Evolutionary conservation across 345 rosid species (phyloP), one percentile per base, ranked within the genome.

Genomic region (Rhodomyrtus tomentosa): DNA sequence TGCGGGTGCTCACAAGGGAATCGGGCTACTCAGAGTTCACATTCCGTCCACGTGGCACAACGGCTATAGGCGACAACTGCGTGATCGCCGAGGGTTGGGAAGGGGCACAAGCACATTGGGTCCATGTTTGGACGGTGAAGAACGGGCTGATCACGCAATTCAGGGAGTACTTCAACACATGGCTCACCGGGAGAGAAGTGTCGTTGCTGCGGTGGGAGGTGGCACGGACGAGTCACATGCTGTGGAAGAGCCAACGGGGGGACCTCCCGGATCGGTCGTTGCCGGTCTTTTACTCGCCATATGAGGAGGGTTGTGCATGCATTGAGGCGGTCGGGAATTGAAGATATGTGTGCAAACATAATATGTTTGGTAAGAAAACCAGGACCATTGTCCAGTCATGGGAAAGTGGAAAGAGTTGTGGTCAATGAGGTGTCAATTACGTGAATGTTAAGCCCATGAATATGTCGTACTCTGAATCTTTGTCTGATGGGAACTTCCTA

Each of bases 271-370:
- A 81, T 50, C 91, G 91, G 32, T 94, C 94, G 5, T 86, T 94
- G 86, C 99, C 97, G 49, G 89, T 93, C 87, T 96, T 83, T 79
- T 96, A 56, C 92, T 96, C 22, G 94, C 96, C 84, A 91, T 95
- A 74, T 92, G 88, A 85, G 40, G 73, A 29, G 38, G 38, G 73
- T 7, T 14, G 5, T 59, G 73, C 73, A 29, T 59, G 4, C 49
- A 81, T 52, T 81, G n/a, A 20, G 38, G 59, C 27, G 38, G 73
- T 59, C 3, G 73, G 40, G 5, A 59, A 59, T 29, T n/a, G 40
- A 12, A 15, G 13, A 59, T 59, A 8, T 29, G 73, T 15, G 73
- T 29, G 29, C 21, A 15, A 27, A n/a, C 15, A 59, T 36, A 7
- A 27, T 29, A 59, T 36, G 40, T 14, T 29, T 59, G 21, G 29